Percentiles rank a stretch among this genome's conserved stretches.
Conservation (phyloP, 306 rosid genomes). For the Dalbergia oliveri region DNA sequence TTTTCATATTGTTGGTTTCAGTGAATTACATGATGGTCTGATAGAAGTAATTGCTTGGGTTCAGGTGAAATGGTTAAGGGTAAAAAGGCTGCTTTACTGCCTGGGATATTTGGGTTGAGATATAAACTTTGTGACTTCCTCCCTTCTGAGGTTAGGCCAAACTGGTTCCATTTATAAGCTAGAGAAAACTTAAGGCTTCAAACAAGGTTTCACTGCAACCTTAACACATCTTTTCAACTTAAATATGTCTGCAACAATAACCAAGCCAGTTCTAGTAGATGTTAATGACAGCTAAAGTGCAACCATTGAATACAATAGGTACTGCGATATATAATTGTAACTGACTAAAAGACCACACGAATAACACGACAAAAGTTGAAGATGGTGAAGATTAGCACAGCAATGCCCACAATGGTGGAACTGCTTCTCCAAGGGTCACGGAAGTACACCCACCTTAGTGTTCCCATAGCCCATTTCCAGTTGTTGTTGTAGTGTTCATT, state of each 20-base stretch:
- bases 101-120: background rate
- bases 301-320: background rate
- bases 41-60: background rate
- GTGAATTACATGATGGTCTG: slow-evolving; percentile 14
- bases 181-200: background rate
- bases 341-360: slow-evolving; percentile 25
- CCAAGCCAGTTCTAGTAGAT: slow-evolving; percentile 18
- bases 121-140: background rate
- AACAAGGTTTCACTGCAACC: background rate
- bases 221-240: background rate
- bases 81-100: slow-evolving; percentile 5
- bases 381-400: slow-evolving; percentile 44
- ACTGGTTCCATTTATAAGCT: slow-evolving; percentile 18
- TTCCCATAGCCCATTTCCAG: slow-evolving; percentile 57
- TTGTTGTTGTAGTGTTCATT: slow-evolving; percentile 48
- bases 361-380: slow-evolving; percentile 46
- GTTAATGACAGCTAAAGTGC: background rate
- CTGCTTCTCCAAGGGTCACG: slow-evolving; percentile 67
- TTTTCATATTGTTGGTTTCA: background rate
- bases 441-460: slow-evolving; percentile 58
- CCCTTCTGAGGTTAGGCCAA: background rate
- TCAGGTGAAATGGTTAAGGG: slow-evolving; percentile 37
- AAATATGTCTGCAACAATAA: background rate
- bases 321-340: background rate
- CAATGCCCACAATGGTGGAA: slow-evolving; percentile 58